phyloP scores from a whole-genome alignment of 305 asterid genomes.

The Fraxinus greggii region DNA sequence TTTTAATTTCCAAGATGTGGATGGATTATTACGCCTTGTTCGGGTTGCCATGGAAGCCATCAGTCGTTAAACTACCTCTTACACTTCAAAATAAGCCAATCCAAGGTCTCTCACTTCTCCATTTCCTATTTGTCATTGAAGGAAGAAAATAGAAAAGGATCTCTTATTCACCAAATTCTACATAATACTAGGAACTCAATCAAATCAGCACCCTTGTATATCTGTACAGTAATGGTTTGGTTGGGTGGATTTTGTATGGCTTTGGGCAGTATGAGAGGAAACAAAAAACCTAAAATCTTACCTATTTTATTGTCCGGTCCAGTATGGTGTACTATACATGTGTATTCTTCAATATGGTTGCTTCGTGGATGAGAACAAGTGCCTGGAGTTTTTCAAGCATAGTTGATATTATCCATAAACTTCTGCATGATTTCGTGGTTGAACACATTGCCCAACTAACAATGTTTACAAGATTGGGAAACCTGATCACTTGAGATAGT shows the following conservation, averaged over 20 bases:
- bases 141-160: conserved; percentile 20
- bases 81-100: conserved; percentile 23
- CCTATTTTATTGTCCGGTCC: background rate
- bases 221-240: conserved; percentile 35
- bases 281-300: background rate
- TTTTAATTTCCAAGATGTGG: conserved; percentile 87
- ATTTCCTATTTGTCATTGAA: background rate
- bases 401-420: background rate
- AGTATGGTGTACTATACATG: background rate
- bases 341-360: background rate
- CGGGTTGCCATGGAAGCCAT: conserved; percentile 81
- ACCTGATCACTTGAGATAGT: background rate
- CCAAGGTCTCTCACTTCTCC: conserved; percentile 21
- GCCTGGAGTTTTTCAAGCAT: background rate
- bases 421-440: background rate
- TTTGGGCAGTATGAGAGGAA: background rate
- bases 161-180: conserved; percentile 17
- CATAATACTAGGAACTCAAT: conserved; percentile 1
- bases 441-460: background rate
- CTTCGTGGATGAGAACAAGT: background rate
- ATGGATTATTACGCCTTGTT: conserved; percentile 72
- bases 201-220: conserved; percentile 31
- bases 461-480: background rate
- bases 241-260: background rate
- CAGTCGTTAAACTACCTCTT: conserved; percentile 41